Evolutionary conservation across 768 basidiomycete genomes (phyloP), one percentile per base, ranked within the genome.

Genomic region (Phylloporus arenicola): DNA sequence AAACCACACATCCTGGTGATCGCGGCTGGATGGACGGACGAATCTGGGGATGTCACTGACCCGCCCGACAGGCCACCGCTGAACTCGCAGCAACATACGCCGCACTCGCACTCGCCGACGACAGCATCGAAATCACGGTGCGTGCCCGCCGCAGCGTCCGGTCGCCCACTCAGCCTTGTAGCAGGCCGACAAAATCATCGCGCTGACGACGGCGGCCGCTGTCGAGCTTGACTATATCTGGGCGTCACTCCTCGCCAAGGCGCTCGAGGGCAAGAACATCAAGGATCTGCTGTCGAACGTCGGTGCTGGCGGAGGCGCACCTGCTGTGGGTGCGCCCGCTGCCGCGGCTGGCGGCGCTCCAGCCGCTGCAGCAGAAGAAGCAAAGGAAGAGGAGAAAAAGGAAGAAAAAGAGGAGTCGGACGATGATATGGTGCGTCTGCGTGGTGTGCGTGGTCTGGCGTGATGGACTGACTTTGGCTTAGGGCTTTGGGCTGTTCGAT

Each of bases 401-500:
- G 87, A 91, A 66, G 84, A 89, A 74, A 83, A 91, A 77, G 85
- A 90, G 67, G 88, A 91, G 64, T 88, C 84, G 48, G 88, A 90
- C 70, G 93, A 94, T 52, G 89, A 91, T 67, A 59, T 59, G 57
- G 57, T 59, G 6, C 13, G 57, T 59, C 6, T 20, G 20, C 20
- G 19, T 19, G 24, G 3, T 31, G 30, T 31, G 12, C 16, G 25
- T 12, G 41, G 14, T 25, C 3, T 13, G 30, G 30, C 13, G 13
- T 13, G 30, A 27, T 14, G 20, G 19, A 41, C 22, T 45, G 27
- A 17, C 25, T 30, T 20, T 35, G 42, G 27, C 22, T 12, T 51
- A 91, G 92, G 92, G 92, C 78, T 93, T 95, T 81, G 91, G 92
- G 76, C 81, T 95, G 56, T 95, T 95, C 84, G 91, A 94, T 75